Conservation (phyloP, 257 asterid species). For the Solanum infundibuliforme region DNA sequence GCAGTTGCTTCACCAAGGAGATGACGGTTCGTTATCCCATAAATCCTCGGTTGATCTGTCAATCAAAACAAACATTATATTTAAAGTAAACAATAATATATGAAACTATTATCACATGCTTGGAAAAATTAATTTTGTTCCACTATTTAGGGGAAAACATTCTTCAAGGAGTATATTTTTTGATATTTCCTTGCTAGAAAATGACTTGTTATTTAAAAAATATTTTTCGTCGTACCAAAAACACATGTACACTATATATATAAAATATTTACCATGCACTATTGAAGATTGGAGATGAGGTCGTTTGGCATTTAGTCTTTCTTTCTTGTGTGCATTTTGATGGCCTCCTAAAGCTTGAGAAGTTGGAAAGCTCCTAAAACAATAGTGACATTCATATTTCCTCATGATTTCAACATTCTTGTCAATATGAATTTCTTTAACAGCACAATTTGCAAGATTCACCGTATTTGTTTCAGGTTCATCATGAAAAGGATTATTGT, state of each 20-base stretch:
- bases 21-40: constrained; percentile 40
- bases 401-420: constrained; percentile 16
- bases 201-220: background rate
- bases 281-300: constrained; percentile 55
- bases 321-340: constrained; percentile 90
- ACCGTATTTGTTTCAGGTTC: background rate
- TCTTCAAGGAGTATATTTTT: background rate
- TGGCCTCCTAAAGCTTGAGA: constrained; percentile 97
- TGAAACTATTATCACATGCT: background rate
- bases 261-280: constrained; percentile 22
- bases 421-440: background rate
- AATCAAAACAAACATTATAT: background rate
- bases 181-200: background rate
- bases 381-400: constrained; percentile 80
- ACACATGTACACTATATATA: background rate
- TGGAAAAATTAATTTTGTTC: background rate
- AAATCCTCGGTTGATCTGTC: constrained; percentile 22
- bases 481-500: background rate
- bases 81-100: background rate
- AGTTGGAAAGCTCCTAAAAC: constrained; percentile 78
- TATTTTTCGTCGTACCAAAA: background rate
- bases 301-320: constrained; percentile 68
- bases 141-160: background rate
- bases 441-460: background rate
- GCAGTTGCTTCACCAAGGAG: constrained; percentile 9